These are phyloP conservation scores for Cymodocea nodosa DNA, from an alignment of 116 monocot genomes.

Conservation along the genomic window DNA sequence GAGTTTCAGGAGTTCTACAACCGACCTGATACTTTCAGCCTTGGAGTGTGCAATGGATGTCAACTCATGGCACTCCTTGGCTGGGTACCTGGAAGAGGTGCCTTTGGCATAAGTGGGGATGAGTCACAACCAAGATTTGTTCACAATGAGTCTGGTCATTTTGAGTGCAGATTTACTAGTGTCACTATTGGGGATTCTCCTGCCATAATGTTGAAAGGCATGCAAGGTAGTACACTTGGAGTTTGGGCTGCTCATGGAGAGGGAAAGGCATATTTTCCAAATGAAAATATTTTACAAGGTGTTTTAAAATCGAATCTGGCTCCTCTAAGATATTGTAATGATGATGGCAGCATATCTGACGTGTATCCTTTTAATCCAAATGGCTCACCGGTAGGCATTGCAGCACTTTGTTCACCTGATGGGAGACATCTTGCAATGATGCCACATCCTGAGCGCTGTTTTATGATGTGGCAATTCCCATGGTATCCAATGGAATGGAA, in stretches of 20 bases:
- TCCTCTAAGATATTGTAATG: constrained; percentile 87
- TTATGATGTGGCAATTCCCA: constrained; percentile 99
- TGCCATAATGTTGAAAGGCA: constrained; percentile 90
- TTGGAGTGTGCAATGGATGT: constrained; percentile 90
- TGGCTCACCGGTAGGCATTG: constrained; percentile 84
- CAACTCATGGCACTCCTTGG: constrained; percentile 96
- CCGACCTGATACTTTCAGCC: constrained; percentile 67
- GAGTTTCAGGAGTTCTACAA: constrained; percentile 74
- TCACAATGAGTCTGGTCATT: constrained; percentile 92
- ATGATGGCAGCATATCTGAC: constrained; percentile 48
- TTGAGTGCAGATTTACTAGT: constrained; percentile 85
- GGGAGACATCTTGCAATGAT: constrained; percentile 99
- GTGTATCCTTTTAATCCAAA: constrained; percentile 93
- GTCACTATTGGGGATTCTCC: constrained; percentile 69
- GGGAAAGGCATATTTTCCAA: constrained; percentile 85
- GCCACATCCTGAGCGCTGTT: constrained; percentile 97
- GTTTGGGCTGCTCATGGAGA: constrained; percentile 98
- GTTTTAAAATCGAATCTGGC: constrained; percentile 46
- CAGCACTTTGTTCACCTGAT: constrained; percentile 88
- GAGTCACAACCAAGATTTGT: constrained; percentile 80
- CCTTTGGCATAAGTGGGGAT: constrained; percentile 34
- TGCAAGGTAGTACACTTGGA: constrained; percentile 85
- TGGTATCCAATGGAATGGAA: constrained; percentile 93
- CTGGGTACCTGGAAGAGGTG: constrained; percentile 61
- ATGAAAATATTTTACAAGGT: constrained; percentile 30